A percentile compares a stretch with the other conserved stretches of the same genome.
These are phyloP conservation scores for Selaginella moellendorffii DNA, from an alignment of 75 land plant species.

Conservation along the genomic window DNA sequence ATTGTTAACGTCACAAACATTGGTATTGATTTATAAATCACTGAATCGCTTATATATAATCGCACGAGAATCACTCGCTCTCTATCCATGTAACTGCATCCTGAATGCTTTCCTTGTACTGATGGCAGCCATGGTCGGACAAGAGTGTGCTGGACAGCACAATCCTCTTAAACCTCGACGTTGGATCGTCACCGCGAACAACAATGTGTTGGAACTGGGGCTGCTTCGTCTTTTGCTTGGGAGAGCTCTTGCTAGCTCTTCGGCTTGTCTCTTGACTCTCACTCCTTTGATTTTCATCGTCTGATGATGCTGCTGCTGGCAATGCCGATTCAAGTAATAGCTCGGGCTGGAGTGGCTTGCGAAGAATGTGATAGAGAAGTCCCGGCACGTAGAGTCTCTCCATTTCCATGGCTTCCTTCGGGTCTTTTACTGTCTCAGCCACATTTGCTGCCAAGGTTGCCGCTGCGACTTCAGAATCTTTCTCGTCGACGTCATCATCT, in stretches of 20 bases:
- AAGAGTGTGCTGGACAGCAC: slow-evolving; percentile 18
- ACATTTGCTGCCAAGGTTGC: slow-evolving; percentile 12
- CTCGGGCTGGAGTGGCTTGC: slow-evolving; percentile 8
- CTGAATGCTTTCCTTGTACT: slow-evolving; percentile 15
- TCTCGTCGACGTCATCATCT: slow-evolving; percentile 8
- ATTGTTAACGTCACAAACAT: too few relatives aligned
- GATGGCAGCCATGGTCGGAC: slow-evolving; percentile 14
- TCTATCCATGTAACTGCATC: slow-evolving; percentile 7
- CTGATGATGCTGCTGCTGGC: neutral
- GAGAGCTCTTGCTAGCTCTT: neutral
- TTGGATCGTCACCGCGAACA: slow-evolving; percentile 11
- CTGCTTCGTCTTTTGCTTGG: slow-evolving; percentile 1
- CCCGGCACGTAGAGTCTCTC: slow-evolving; percentile 25
- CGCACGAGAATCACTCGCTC: neutral
- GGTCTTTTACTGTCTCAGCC: neutral
- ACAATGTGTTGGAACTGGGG: slow-evolving; percentile 8
- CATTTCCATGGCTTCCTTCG: slow-evolving; percentile 8
- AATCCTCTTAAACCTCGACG: slow-evolving; percentile 17
- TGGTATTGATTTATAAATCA: neutral
- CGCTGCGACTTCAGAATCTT: slow-evolving; percentile 14
- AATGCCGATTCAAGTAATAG: neutral
- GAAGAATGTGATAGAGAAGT: slow-evolving; percentile 13
- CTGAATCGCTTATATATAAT: neutral
- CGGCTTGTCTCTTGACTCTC: slow-evolving; percentile 5
- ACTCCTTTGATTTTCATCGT: neutral